These are phyloP conservation scores for Eudorina sp. DNA, from an alignment of 139 green algal genomes.

Conservation along the genomic window DNA sequence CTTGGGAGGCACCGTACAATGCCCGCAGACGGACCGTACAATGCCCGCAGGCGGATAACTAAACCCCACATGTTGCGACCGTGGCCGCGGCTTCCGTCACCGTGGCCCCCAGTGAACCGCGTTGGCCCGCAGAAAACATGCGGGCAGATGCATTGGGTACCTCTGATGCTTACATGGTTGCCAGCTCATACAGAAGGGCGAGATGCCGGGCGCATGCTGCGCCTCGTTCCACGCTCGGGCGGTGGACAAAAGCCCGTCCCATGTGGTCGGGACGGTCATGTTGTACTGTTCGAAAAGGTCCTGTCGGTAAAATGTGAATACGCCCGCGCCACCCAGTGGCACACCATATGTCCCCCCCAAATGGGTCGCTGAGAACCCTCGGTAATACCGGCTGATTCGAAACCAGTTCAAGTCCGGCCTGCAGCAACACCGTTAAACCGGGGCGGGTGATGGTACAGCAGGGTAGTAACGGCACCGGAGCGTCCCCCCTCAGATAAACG, in stretches of 20 bases:
- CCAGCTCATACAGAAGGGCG: background rate
- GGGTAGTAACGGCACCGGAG: too few relatives aligned
- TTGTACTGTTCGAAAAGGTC: constrained; percentile 8
- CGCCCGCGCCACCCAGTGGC: background rate
- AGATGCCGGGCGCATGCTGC: background rate
- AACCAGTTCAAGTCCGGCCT: constrained; percentile 20
- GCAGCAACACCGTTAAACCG: too few relatives aligned
- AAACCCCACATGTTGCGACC: too few relatives aligned
- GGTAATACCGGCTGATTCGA: constrained; percentile 15
- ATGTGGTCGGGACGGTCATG: constrained; percentile 18
- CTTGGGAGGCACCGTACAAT: too few relatives aligned
- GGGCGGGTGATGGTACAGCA: too few relatives aligned
- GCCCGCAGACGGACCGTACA: too few relatives aligned
- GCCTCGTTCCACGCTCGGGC: background rate
- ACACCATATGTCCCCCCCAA: background rate
- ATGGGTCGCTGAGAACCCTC: background rate
- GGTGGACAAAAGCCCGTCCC: background rate
- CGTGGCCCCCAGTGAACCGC: too few relatives aligned
- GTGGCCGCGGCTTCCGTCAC: too few relatives aligned
- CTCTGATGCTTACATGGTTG: background rate
- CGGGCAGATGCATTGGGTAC: too few relatives aligned
- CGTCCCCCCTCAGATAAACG: too few relatives aligned
- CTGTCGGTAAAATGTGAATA: background rate
- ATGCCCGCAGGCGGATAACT: too few relatives aligned
- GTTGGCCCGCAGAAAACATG: too few relatives aligned